Evolutionary conservation across 176 grass and related monocot species (phyloP).

Genomic region (Carex scoparia): DNA sequence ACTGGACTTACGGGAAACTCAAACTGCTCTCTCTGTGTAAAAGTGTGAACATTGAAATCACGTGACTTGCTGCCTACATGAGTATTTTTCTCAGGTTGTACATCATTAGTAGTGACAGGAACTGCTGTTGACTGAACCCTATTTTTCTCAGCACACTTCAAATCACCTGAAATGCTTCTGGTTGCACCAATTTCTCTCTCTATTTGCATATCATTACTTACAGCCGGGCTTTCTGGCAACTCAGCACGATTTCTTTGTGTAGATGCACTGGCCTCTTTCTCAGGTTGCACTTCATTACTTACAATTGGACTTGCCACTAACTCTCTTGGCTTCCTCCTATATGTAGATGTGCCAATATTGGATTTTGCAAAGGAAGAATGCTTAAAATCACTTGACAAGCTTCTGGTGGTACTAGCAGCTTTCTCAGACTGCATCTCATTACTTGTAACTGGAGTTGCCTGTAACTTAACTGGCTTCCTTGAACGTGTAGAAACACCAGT

Average conservation of each 20-base stretch:
- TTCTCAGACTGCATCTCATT: constrained; percentile 32
- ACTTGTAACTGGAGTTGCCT: constrained; percentile 31
- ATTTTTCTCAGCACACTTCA: constrained; percentile 28
- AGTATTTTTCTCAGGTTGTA: constrained; percentile 24
- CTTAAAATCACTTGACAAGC: constrained; percentile 34
- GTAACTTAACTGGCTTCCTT: constrained; percentile 13
- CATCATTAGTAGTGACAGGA: constrained; percentile 34
- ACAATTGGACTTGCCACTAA: constrained; percentile 7
- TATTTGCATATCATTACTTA: background rate
- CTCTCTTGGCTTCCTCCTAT: constrained; percentile 5
- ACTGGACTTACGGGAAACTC: constrained; percentile 35
- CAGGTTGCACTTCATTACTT: constrained; percentile 11
- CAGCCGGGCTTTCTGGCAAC: background rate
- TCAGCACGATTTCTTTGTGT: constrained; percentile 5
- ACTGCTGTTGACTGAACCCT: background rate
- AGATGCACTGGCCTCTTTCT: constrained; percentile 27
- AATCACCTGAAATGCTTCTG: constrained; percentile 30
- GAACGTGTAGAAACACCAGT: background rate
- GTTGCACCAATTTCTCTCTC: constrained; percentile 28
- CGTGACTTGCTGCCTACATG: constrained; percentile 16
- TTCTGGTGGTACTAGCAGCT: constrained; percentile 28
- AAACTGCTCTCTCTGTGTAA: constrained; percentile 32
- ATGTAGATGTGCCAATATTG: background rate
- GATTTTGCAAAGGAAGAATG: constrained; percentile 47
- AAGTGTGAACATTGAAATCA: constrained; percentile 19